phyloP scores from a whole-genome alignment of 192 early-diverging fungal species.

The Pilaira anomala region DNA sequence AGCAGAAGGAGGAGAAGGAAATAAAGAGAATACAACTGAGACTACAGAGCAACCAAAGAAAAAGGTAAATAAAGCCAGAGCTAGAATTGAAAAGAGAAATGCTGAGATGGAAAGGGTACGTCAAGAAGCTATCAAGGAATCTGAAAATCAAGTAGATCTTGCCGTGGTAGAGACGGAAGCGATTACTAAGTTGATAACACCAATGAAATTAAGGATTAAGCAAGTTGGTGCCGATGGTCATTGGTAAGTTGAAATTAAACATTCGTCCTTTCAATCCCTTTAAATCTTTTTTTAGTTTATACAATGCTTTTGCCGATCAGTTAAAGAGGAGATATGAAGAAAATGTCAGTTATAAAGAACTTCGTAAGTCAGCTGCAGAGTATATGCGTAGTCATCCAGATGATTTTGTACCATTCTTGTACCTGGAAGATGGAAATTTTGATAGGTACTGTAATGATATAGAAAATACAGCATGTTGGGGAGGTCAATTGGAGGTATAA shows the following conservation, averaged over 20 bases:
- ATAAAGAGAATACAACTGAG: slow-evolving; percentile 24
- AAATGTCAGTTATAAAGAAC: slow-evolving; percentile 53
- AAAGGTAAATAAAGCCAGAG: slow-evolving; percentile 54
- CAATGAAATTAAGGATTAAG: slow-evolving; percentile 60
- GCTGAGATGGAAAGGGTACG: slow-evolving; percentile 70
- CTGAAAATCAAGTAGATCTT: slow-evolving; percentile 69
- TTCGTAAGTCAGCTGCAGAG: slow-evolving; percentile 70
- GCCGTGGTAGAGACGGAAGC: slow-evolving; percentile 68
- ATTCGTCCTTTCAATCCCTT: background rate
- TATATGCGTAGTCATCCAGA: slow-evolving; percentile 79
- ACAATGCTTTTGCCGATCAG: slow-evolving; percentile 88
- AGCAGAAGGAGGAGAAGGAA: slow-evolving; percentile 23
- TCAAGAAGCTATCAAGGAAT: slow-evolving; percentile 74
- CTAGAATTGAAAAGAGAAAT: slow-evolving; percentile 61
- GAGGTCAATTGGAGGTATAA: slow-evolving; percentile 87
- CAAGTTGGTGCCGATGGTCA: slow-evolving; percentile 87
- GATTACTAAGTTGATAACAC: slow-evolving; percentile 54
- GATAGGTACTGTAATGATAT: slow-evolving; percentile 72
- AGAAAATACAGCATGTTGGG: slow-evolving; percentile 85
- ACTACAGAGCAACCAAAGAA: slow-evolving; percentile 25
- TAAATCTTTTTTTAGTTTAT: slow-evolving; percentile 49
- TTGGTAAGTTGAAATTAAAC: slow-evolving; percentile 58
- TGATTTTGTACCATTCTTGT: slow-evolving; percentile 90
- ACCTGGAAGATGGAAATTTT: slow-evolving; percentile 80
- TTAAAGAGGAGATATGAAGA: slow-evolving; percentile 51